Evolutionary conservation across 1,284 basidiomycete species (phyloP).

Genomic region (Sporisorium reilianum): DNA sequence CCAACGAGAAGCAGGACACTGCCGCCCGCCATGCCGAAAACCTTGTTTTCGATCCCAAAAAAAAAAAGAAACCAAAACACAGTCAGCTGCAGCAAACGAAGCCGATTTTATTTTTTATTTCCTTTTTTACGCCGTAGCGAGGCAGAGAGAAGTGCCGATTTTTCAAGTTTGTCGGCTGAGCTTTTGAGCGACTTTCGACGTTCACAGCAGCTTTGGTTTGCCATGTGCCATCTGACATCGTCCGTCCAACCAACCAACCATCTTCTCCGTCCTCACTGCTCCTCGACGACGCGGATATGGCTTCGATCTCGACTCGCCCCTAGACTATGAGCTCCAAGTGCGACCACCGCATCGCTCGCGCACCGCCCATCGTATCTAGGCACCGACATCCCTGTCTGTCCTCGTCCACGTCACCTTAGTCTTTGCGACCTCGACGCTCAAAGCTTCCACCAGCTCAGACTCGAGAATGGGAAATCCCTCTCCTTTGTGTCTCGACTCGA

Average conservation of each 20-base stretch:
- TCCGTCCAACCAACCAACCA: background rate
- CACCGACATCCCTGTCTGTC: background rate
- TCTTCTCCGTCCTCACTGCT: background rate
- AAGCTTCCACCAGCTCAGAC: background rate
- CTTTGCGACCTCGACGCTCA: background rate
- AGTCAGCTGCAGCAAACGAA: no score
- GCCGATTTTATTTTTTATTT: no score
- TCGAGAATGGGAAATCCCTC: background rate
- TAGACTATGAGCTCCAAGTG: conserved; percentile 4
- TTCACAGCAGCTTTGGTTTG: background rate
- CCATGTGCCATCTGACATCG: background rate
- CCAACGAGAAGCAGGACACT: no score
- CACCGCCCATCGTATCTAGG: background rate
- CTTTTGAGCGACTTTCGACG: background rate
- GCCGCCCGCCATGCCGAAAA: no score
- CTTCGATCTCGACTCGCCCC: background rate
- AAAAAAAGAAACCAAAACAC: no score
- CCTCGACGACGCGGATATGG: conserved; percentile 11
- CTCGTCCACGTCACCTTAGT: background rate
- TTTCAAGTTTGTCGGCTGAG: background rate
- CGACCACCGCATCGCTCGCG: background rate
- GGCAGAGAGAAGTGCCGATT: no score
- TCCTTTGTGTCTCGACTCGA: background rate
- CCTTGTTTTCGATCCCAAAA: no score
- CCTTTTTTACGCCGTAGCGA: no score